Base-by-base conservation (phyloP, 768 basidiomycete genomes). In the Lentinula sp. region DNA sequence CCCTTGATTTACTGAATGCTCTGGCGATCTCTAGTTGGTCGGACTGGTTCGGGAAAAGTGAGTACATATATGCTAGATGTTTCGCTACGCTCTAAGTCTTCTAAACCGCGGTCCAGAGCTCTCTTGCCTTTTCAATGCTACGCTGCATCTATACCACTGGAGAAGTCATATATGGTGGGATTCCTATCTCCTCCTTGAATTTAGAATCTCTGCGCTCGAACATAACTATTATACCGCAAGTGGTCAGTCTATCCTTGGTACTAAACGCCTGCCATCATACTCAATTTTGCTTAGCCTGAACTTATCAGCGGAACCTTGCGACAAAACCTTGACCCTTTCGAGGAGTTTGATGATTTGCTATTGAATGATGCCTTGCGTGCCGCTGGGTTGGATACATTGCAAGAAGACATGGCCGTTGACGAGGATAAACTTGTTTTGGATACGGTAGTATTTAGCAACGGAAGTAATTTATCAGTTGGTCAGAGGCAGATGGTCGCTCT, bases 381-480 rank as follows among this genome's bases (percentile, higher is more conserved):
- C 0, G 75, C 81, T 0, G 82, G 83, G 3, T 68, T 80, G 3
- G 77, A 73, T 62, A 65, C 73, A 3, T 54, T 75, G 10, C 75
- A 76, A 57, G 65, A 69, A 2, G 70, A 74, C 32, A 61, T 46
- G 8, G 23, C 28, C 4, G 40, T 11, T 2, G 57, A 64, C 21
- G 57, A 75, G 64, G 72, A 70, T 5, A 70, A 69, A 2, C 74
- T 88, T 35, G 72, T 78, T 7, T 75, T 88, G 10, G 79, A 84
- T 37, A 84, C 80, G 0, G 77, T 81, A 45, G 82, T 88, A 15
- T 82, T 83, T 7, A 73, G 82, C 0, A 85, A 86, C 0, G 87
- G 87, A 0, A 73, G 79, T 34, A 90, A 89, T 71, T 85, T 89
- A 69, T 86, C 84, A 1, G 83, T 86, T 54, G 88, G 89, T 21